These are phyloP conservation scores for Stramenopiles sp. DNA, from an alignment of 352 stramenopile genomes.

Conservation along the genomic window DNA sequence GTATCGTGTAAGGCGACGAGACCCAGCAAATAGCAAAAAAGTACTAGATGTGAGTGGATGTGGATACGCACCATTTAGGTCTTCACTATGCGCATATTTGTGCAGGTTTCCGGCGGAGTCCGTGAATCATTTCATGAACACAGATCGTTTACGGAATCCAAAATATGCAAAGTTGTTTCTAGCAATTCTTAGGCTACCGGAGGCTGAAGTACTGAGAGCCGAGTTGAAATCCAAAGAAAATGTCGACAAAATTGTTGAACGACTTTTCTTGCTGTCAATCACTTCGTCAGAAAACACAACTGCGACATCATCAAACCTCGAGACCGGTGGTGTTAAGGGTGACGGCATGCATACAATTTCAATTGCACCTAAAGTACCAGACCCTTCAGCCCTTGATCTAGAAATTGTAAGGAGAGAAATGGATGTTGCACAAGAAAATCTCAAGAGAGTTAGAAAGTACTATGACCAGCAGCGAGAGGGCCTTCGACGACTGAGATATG, in stretches of 20 bases:
- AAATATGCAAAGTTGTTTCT: constrained; percentile 80
- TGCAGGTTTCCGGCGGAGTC: constrained; percentile 63
- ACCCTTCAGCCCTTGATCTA: not conserved
- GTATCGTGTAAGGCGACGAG: constrained; percentile 41
- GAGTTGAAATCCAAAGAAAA: constrained; percentile 62
- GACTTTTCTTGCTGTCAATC: constrained; percentile 61
- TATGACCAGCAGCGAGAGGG: not conserved
- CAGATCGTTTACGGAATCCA: constrained; percentile 46
- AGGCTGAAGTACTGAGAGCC: constrained; percentile 54
- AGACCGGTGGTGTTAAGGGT: no score
- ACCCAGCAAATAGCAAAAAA: not conserved
- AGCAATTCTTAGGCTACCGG: constrained; percentile 67
- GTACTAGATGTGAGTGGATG: constrained; percentile 33
- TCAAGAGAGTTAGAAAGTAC: not conserved
- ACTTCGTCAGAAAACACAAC: constrained; percentile 27
- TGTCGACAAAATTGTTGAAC: constrained; percentile 61
- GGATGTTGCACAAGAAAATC: not conserved
- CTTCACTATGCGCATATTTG: constrained; percentile 70
- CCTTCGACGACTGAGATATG: not conserved
- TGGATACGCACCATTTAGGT: constrained; percentile 67
- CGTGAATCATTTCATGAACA: constrained; percentile 62
- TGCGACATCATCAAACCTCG: no score
- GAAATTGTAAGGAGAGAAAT: not conserved
- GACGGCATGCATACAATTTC: not conserved
- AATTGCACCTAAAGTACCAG: not conserved